Conservation (phyloP, 306 rosid genomes). For the Prunus armeniaca region DNA sequence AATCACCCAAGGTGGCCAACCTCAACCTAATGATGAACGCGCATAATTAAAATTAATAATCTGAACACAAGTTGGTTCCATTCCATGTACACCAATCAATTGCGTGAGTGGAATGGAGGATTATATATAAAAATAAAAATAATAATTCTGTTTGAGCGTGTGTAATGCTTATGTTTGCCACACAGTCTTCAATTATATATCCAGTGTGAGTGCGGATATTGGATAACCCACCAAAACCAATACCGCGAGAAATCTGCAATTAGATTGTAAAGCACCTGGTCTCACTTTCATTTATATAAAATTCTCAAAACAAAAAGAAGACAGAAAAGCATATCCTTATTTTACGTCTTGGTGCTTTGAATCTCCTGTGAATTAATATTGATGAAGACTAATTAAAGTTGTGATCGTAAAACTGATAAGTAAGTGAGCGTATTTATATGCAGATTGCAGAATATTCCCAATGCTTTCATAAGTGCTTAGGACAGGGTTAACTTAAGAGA, state of each 20-base stretch:
- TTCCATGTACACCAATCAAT: background rate
- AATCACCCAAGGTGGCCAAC: too few species aligned
- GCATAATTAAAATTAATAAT: background rate
- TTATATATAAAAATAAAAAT: background rate
- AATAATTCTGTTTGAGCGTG: slow-evolving; percentile 19
- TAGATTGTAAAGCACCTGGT: background rate
- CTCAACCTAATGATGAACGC: too few species aligned
- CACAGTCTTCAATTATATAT: background rate
- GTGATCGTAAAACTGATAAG: background rate
- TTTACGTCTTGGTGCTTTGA: background rate
- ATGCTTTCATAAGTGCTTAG: background rate
- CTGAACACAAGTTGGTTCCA: background rate
- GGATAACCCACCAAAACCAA: slow-evolving; percentile 9
- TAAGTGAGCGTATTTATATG: slow-evolving; percentile 8
- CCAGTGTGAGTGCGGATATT: background rate
- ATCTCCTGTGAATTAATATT: background rate
- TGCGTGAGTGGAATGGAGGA: background rate
- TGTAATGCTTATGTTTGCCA: slow-evolving; percentile 21
- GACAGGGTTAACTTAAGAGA: background rate
- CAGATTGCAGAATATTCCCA: background rate
- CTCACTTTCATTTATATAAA: background rate
- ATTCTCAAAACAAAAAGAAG: too few species aligned
- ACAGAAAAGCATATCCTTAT: background rate
- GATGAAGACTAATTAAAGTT: background rate
- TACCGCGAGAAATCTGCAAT: background rate